phyloP scores from a whole-genome alignment of 2,329 filamentous ascomycete species.

The Mariannaea elegans region DNA sequence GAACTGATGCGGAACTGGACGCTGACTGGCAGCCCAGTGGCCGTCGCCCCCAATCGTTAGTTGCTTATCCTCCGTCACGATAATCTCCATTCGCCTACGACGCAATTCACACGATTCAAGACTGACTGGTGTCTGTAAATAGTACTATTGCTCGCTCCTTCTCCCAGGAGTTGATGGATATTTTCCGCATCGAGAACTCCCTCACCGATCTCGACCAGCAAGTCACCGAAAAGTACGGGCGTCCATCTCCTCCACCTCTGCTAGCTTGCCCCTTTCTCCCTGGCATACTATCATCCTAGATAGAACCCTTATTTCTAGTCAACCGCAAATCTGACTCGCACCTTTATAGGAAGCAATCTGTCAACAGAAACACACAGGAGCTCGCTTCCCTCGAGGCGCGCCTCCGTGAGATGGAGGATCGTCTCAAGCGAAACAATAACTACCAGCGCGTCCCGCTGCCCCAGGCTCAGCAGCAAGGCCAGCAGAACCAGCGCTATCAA shows the following conservation, averaged over 20 bases:
- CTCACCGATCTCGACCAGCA: slow-evolving; percentile 77
- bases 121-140: slow-evolving; percentile 24
- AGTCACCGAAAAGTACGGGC: slow-evolving; percentile 81
- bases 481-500: slow-evolving; percentile 27
- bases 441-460: slow-evolving; percentile 28
- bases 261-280: neutral
- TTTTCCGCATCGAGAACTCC: slow-evolving; percentile 87
- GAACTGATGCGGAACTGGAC: slow-evolving; percentile 75
- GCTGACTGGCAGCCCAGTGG: slow-evolving; percentile 82
- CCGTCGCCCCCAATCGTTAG: slow-evolving; percentile 85
- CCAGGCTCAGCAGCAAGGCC: slow-evolving; percentile 31
- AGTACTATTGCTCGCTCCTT: slow-evolving; percentile 91
- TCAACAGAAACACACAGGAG: slow-evolving; percentile 78
- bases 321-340: slow-evolving; percentile 19
- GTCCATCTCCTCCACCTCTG: slow-evolving; percentile 11
- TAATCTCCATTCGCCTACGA: slow-evolving; percentile 15
- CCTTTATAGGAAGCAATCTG: slow-evolving; percentile 75
- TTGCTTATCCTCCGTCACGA: slow-evolving; percentile 57
- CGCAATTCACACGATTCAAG: neutral
- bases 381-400: slow-evolving; percentile 86
- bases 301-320: neutral
- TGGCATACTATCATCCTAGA: neutral
- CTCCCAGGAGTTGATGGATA: slow-evolving; percentile 84
- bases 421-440: slow-evolving; percentile 60
- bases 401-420: slow-evolving; percentile 85